These are phyloP conservation scores for Earliella scabrosa DNA, from an alignment of 1,284 basidiomycete species.

Conservation along the genomic window DNA sequence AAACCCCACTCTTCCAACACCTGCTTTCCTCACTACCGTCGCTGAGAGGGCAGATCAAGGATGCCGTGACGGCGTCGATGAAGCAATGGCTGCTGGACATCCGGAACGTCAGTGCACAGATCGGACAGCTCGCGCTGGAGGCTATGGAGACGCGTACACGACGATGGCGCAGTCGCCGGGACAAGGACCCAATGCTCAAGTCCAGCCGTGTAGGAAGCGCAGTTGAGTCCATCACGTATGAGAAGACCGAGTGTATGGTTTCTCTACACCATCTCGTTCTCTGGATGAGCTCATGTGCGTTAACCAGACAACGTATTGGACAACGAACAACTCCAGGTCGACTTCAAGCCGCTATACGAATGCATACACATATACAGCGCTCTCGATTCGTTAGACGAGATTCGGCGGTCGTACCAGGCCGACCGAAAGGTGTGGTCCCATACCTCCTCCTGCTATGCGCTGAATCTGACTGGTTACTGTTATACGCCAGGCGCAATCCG, in stretches of 20 bases:
- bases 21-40: slow-evolving; percentile 92
- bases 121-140: slow-evolving; percentile 90
- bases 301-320: slow-evolving; percentile 93
- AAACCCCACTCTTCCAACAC: slow-evolving; percentile 93
- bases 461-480: slow-evolving; percentile 1
- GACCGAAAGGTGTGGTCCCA: slow-evolving; percentile 78
- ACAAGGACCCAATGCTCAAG: slow-evolving; percentile 77
- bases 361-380: slow-evolving; percentile 98
- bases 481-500: slow-evolving; percentile 84
- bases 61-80: slow-evolving; percentile 92
- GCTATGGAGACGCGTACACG: slow-evolving; percentile 87
- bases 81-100: slow-evolving; percentile 99
- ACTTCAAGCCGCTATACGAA: slow-evolving; percentile 95
- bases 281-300: background rate
- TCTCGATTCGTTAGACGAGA: slow-evolving; percentile 86
- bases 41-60: slow-evolving; percentile 86
- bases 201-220: slow-evolving; percentile 91
- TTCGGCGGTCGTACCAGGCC: slow-evolving; percentile 93
- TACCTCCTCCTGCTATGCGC: background rate
- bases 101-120: slow-evolving; percentile 84
- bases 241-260: slow-evolving; percentile 89
- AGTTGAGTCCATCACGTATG: slow-evolving; percentile 92
- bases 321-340: slow-evolving; percentile 86
- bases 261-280: background rate
- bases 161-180: slow-evolving; percentile 83